Evolutionary conservation across 1,284 basidiomycete genomes (phyloP).

Genomic region (Cystobasidium sp.): DNA sequence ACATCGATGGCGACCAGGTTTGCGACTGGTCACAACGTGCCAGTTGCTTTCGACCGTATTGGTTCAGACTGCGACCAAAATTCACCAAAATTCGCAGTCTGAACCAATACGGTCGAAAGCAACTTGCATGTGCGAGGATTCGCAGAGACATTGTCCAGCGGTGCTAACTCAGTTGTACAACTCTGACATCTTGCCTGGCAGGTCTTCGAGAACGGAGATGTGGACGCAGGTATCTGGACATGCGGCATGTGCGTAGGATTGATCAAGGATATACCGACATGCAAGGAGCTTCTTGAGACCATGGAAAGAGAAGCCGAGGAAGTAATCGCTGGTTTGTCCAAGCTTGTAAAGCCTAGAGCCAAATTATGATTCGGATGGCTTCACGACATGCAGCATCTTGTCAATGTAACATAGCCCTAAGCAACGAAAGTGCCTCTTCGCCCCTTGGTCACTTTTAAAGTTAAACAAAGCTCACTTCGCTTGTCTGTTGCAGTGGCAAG

Average conservation of each 20-base stretch:
- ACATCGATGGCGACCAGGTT: no score
- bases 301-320: constrained; percentile 80
- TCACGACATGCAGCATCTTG: no score
- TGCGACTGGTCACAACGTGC: no score
- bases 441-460: background rate
- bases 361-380: constrained; percentile 3
- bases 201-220: constrained; percentile 84
- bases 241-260: constrained; percentile 69
- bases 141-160: no score
- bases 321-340: constrained; percentile 65
- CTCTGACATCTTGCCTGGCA: constrained; percentile 73
- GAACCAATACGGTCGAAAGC: no score
- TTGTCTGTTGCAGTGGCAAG: no score
- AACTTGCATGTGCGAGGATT: no score
- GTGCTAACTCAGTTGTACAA: constrained; percentile 64
- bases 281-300: constrained; percentile 70
- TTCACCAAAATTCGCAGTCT: no score
- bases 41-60: no score
- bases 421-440: background rate
- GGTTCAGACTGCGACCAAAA: no score
- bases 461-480: no score
- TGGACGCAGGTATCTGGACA: constrained; percentile 83
- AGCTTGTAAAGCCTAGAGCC: constrained; percentile 50
- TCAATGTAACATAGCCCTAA: no score
- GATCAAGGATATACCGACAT: constrained; percentile 84